Conservation (phyloP, 768 basidiomycete genomes). For the Boletus coccyginus region DNA sequence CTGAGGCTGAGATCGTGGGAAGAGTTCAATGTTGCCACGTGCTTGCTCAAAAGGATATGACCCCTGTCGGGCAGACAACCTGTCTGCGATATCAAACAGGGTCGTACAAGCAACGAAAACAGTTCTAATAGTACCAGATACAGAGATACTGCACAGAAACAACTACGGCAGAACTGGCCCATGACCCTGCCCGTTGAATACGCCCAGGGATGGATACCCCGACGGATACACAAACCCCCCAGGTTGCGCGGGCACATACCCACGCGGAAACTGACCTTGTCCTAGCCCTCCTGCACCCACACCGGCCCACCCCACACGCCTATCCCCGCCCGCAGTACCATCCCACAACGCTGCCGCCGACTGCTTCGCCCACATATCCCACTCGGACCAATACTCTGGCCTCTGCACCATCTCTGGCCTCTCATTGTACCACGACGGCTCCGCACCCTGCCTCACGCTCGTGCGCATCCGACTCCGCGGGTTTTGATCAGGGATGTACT, state of each 20-base stretch:
- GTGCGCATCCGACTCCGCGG: conserved; percentile 17
- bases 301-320: background rate
- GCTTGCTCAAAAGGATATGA: background rate
- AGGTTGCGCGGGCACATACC: conserved; percentile 21
- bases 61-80: background rate
- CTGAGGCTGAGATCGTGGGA: conserved; percentile 25
- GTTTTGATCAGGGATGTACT: conserved; percentile 40
- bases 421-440: conserved; percentile 30
- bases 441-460: conserved; percentile 11
- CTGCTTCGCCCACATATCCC: conserved; percentile 28
- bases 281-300: background rate
- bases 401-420: conserved; percentile 4
- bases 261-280: conserved; percentile 16
- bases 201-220: conserved; percentile 10
- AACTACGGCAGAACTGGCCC: background rate
- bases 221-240: conserved; percentile 15
- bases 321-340: background rate
- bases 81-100: background rate
- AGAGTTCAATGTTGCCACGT: conserved; percentile 1
- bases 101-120: conserved; percentile 13
- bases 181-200: background rate
- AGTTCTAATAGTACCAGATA: background rate
- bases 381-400: conserved; percentile 15
- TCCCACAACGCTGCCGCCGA: conserved; percentile 12
- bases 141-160: background rate